Base-by-base conservation (phyloP, 371 early-diverging fungal genomes). In the Modicella reniformis region DNA sequence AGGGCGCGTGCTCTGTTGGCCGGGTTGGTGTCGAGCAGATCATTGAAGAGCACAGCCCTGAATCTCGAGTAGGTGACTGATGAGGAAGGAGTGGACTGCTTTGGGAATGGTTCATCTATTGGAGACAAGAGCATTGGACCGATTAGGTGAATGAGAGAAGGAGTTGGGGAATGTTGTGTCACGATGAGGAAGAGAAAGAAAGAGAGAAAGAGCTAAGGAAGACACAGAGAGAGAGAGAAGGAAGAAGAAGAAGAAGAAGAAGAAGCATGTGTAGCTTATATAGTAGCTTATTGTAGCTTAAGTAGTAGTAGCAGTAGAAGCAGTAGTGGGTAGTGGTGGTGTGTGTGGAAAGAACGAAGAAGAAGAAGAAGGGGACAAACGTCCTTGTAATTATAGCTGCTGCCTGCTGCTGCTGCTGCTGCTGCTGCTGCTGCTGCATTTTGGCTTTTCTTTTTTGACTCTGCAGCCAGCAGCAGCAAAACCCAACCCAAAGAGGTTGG, bases 1-100 rank as follows among this genome's bases (percentile, higher is more conserved):
- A 81, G 75, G 3, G 81, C 81, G 17, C 64, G 68, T n/a, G 75
- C 54, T 7, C 81, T 72, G 41, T 62, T 73, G 17, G 57, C 32
- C 15, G 66, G 69, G 29, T 72, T 64, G 41, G 48, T 57, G 48
- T 75, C 74, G 41, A 73, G 67, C 53, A 80, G 69, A 44, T 70
- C 73, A 53, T 72, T 64, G 51, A 77, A 80, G 56, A 80, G 77
- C 13, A 72, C 82, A 17, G 74, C 75, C 59, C 83, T 59, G 86
- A 85, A 80, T 77, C 88, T 62, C 70, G 83, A 69, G 60, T 66
- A 75, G 25, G 76, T 75, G 52, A 75, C 67, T 9, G 76, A 75
- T 28, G 75, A 75, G 23, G 70, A 64, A 21, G 70, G 60, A 55
- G 49, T 63, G 29, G 65, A 33, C 56, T 65, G 71, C 63, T 62